Conservation (phyloP, 805 yeast genomes). For the Brettanomyces naardenensis region DNA sequence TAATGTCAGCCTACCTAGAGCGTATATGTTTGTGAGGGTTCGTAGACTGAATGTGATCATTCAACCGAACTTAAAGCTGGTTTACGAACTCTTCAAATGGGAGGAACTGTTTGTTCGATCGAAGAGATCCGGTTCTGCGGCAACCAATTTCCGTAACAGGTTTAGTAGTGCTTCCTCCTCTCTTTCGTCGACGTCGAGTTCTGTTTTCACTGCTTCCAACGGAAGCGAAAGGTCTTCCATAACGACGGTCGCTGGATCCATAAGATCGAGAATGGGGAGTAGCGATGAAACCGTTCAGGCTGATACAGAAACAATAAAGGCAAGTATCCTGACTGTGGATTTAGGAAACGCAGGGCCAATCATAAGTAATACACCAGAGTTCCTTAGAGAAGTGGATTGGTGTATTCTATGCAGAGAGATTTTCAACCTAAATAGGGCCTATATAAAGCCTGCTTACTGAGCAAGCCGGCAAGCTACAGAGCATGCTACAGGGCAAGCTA, state of each 20-base stretch:
- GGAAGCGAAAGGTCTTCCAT: slow-evolving; percentile 18
- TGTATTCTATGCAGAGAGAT: slow-evolving; percentile 78
- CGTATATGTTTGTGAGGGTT: slow-evolving; percentile 84
- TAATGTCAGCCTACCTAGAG: slow-evolving; percentile 58
- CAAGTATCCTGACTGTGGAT: slow-evolving; percentile 4
- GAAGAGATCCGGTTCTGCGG: not conserved
- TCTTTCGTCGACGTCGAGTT: slow-evolving; percentile 9
- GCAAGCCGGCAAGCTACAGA: too few relatives aligned
- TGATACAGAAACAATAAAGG: slow-evolving; percentile 1
- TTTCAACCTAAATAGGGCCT: slow-evolving; percentile 64
- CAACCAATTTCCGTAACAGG: not conserved
- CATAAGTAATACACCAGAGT: slow-evolving; percentile 24
- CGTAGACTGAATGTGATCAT: slow-evolving; percentile 85
- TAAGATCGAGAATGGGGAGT: not conserved
- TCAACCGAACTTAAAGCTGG: slow-evolving; percentile 86
- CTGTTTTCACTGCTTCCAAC: slow-evolving; percentile 9
- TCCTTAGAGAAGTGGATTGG: slow-evolving; percentile 77
- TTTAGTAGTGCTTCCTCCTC: slow-evolving; percentile 12
- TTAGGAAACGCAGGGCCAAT: slow-evolving; percentile 18
- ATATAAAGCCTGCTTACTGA: slow-evolving; percentile 30
- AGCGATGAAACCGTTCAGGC: slow-evolving; percentile 2
- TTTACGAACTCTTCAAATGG: slow-evolving; percentile 82
- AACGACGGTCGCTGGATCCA: slow-evolving; percentile 8
- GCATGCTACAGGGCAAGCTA: too few relatives aligned
- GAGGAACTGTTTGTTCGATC: slow-evolving; percentile 33